Evolutionary conservation across 2,329 filamentous ascomycete genomes (phyloP).

Genomic region (Hypoxylon sp.): DNA sequence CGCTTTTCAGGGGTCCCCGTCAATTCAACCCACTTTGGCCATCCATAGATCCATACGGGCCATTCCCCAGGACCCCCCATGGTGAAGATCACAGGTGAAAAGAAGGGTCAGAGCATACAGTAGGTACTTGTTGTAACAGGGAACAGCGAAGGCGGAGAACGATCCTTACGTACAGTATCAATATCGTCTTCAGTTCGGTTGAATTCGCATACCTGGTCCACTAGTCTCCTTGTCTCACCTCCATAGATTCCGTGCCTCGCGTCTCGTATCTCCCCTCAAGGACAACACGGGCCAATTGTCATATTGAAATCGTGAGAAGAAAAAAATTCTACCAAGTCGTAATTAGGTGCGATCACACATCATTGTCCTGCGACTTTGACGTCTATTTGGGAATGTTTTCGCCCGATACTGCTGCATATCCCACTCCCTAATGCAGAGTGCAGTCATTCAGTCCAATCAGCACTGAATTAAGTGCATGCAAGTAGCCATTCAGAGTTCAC

Average conservation of each 20-base stretch:
- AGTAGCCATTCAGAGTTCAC: slow-evolving; percentile 55
- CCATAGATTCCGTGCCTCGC: slow-evolving; percentile 28
- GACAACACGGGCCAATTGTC: slow-evolving; percentile 39
- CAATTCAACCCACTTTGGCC: slow-evolving; percentile 36
- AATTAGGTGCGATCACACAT: slow-evolving; percentile 46
- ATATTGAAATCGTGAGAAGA: slow-evolving; percentile 29
- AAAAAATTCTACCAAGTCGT: slow-evolving; percentile 28
- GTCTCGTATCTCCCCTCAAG: slow-evolving; percentile 23
- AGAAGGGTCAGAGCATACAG: slow-evolving; percentile 34
- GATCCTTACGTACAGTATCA: slow-evolving; percentile 32
- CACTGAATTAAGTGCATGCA: slow-evolving; percentile 47
- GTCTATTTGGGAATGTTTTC: slow-evolving; percentile 49
- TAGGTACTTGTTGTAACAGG: slow-evolving; percentile 15
- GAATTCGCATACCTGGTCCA: slow-evolving; percentile 27
- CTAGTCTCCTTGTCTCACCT: slow-evolving; percentile 36
- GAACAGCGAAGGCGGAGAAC: slow-evolving; percentile 25
- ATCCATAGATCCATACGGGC: slow-evolving; percentile 37
- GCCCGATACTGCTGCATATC: slow-evolving; percentile 53
- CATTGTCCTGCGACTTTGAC: slow-evolving; percentile 47
- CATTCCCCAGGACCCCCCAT: slow-evolving; percentile 38
- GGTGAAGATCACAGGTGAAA: slow-evolving; percentile 44
- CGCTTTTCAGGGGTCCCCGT: slow-evolving; percentile 39
- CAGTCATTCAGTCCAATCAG: slow-evolving; percentile 53
- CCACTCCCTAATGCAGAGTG: slow-evolving; percentile 53
- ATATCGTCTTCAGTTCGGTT: slow-evolving; percentile 13